Evolutionary conservation across 1,139 yeast species (phyloP), one percentile per base, ranked within the genome.

Genomic region (Yarrowia galli): DNA sequence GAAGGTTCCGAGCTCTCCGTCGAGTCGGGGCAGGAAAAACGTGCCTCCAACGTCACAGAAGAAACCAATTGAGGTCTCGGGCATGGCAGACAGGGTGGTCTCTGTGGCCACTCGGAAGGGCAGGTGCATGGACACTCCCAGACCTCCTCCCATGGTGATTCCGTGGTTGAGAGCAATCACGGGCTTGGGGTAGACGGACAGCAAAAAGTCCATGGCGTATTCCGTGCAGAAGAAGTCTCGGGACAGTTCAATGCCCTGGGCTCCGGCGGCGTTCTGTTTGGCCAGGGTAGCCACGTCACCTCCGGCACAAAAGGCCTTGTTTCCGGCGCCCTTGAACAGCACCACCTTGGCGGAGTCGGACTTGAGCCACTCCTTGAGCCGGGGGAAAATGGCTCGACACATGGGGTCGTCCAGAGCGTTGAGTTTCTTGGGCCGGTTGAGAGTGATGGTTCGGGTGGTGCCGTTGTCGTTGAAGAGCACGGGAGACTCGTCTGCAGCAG

Each of bases 121-220:
- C n/a, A 93, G 90, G 78, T 96, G 98, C 54, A 91, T 89, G 0
- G 95, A 84, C 68, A 95, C 81, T 3, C 99, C 99, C 54, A 92
- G 97, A 73, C 99, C 99, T 67, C 99, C 99, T 68, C 99, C 99
- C 97, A 95, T 92, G 46, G 96, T 92, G 74, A 95, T 92, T 38
- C 98, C 98, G 75, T 95, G 89, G 88, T 91, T 89, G 58, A 92
- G 76, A 0, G 97, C 83, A 22, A 95, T 87, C 71, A 90, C 85
- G 1, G 99, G 98, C 80, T 92, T 95, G 69, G 88, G 83, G 75
- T 86, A 92, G 18, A 96, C 88, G 20, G 97, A 89, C 72, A 93
- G 83, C 69, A 89, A 81, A 75, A 89, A 91, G 80, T 95, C 89
- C 75, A 95, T 81, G 71, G 88, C 86, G 80, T 95, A 95, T 79